These are phyloP conservation scores for Lenwebbia sp. DNA, from an alignment of 345 rosid genomes.

Conservation along the genomic window DNA sequence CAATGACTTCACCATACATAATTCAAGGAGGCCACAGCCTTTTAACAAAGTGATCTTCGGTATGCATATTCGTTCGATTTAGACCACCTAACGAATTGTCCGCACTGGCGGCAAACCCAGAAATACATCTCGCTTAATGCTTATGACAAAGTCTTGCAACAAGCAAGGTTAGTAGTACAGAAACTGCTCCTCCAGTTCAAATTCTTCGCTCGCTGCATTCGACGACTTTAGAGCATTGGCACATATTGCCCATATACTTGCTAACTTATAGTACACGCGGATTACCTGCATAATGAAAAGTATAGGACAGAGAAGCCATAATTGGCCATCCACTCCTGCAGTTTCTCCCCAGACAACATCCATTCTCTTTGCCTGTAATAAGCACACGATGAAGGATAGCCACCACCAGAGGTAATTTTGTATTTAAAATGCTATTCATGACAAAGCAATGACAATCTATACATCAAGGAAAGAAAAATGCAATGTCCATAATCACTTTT, in stretches of 20 bases:
- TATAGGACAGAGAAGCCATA: conserved; percentile 91
- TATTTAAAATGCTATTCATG: not conserved
- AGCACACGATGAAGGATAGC: not conserved
- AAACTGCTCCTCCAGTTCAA: not conserved
- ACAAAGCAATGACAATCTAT: not conserved
- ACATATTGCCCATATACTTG: not conserved
- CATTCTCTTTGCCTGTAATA: conserved; percentile 89
- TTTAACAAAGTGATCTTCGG: not conserved
- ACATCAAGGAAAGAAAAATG: not conserved
- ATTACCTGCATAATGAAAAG: conserved; percentile 88
- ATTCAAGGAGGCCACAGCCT: not conserved
- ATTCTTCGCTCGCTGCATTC: not conserved
- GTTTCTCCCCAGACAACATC: conserved; percentile 99
- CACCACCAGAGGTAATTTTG: not conserved
- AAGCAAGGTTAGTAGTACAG: not conserved
- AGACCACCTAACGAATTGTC: not conserved
- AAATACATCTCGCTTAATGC: not conserved
- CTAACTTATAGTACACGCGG: not conserved
- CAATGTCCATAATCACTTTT: not conserved
- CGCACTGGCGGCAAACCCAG: not conserved
- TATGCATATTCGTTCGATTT: not conserved
- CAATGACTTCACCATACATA: not conserved
- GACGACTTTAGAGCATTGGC: not conserved
- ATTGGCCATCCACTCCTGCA: conserved; percentile 90
- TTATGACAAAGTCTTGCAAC: not conserved